Conservation (phyloP, 306 rosid species). For the Vachellia collinsii region DNA sequence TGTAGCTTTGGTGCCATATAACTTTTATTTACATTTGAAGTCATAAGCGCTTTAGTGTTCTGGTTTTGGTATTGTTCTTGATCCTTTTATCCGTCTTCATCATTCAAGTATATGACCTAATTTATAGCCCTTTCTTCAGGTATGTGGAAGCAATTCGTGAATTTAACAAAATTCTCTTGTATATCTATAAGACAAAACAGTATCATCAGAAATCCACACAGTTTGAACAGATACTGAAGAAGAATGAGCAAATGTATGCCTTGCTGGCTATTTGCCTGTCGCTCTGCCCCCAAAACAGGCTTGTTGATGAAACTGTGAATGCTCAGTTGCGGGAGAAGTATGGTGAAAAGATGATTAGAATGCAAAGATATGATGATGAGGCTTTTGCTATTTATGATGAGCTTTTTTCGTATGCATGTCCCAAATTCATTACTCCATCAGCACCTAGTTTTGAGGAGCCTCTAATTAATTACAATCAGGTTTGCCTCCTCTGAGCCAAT, state of each 20-base stretch:
- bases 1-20: background rate
- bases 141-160: slow-evolving; percentile 96
- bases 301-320: slow-evolving; percentile 92
- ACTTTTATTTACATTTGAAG: slow-evolving; percentile 3
- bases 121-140: slow-evolving; percentile 44
- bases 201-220: slow-evolving; percentile 93
- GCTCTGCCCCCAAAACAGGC: slow-evolving; percentile 91
- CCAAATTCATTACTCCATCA: slow-evolving; percentile 96
- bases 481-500: slow-evolving; percentile 34
- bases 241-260: slow-evolving; percentile 99
- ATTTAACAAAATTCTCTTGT: slow-evolving; percentile 87
- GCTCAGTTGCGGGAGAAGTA: slow-evolving; percentile 94
- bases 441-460: slow-evolving; percentile 97
- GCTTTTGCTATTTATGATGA: slow-evolving; percentile 96
- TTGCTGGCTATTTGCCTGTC: slow-evolving; percentile 94
- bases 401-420: slow-evolving; percentile 98
- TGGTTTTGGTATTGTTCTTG: background rate
- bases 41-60: background rate
- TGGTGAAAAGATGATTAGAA: slow-evolving; percentile 96
- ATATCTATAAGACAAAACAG: slow-evolving; percentile 77
- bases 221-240: slow-evolving; percentile 94
- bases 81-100: background rate
- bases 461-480: slow-evolving; percentile 93
- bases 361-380: slow-evolving; percentile 94
- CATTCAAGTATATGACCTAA: slow-evolving; percentile 21